phyloP scores from a whole-genome alignment of 139 green algal genomes.

The Deuterostichococcus epilithicus region DNA sequence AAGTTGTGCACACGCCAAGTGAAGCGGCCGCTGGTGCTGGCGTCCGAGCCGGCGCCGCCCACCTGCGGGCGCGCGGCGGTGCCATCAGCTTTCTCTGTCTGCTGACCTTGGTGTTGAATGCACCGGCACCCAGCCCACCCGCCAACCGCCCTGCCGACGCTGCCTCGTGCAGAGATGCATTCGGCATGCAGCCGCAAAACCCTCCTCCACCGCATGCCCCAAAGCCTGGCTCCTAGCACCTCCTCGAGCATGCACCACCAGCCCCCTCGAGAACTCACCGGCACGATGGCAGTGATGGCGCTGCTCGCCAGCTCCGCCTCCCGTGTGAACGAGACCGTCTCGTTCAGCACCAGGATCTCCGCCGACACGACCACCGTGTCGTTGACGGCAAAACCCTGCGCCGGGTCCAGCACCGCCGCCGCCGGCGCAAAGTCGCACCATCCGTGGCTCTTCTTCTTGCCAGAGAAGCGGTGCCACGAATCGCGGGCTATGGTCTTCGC shows the following conservation, averaged over 20 bases:
- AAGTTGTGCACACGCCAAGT: slow-evolving; percentile 67
- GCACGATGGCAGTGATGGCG: slow-evolving; percentile 10
- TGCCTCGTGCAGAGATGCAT: too few relatives aligned
- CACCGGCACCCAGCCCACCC: too few relatives aligned
- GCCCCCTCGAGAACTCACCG: background rate
- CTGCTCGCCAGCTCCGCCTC: slow-evolving; percentile 24
- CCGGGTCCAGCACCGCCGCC: slow-evolving; percentile 33
- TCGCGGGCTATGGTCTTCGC: slow-evolving; percentile 43
- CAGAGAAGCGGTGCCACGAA: slow-evolving; percentile 55
- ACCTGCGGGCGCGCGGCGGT: background rate
- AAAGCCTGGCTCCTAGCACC: too few relatives aligned
- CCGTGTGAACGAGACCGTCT: slow-evolving; percentile 37
- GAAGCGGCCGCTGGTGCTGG: slow-evolving; percentile 37
- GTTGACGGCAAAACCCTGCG: slow-evolving; percentile 38
- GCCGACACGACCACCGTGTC: slow-evolving; percentile 56
- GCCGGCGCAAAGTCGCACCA: slow-evolving; percentile 68
- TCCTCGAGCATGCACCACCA: background rate
- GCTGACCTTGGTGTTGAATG: too few relatives aligned
- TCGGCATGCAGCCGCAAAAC: too few relatives aligned
- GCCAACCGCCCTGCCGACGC: too few relatives aligned
- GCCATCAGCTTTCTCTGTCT: too few relatives aligned
- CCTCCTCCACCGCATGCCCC: too few relatives aligned
- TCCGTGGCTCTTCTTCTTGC: slow-evolving; percentile 69
- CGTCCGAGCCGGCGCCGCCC: background rate
- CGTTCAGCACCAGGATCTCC: slow-evolving; percentile 58